Base-by-base conservation (phyloP, 495 filamentous ascomycete species). In the Penicillium manginii region DNA sequence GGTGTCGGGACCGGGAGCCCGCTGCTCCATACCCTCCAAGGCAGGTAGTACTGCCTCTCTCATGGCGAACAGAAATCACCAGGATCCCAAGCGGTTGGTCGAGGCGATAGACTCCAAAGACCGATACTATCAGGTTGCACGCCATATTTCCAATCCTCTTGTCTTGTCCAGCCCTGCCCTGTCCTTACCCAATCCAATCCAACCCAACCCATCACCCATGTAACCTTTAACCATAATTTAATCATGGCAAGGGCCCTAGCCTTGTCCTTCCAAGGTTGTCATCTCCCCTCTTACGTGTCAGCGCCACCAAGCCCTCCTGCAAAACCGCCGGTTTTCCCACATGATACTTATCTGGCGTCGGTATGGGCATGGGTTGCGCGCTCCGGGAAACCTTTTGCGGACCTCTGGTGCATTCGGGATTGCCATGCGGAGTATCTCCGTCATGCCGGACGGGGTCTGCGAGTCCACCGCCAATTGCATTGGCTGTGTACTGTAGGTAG, bases 271-370 rank as follows among this genome's bases (percentile, higher is more conserved):
- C n/a, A n/a, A n/a, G n/a, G n/a, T n/a, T 29, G 26, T 29, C 26
- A 29, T 29, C 26, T 29, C 26, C 42, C 10, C 53, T 53, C 50
- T 52, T 62, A 70, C 67, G 67, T 70, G 67, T 70, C 67, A 68
- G 60, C 67, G 67, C 67, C 67, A 70, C 67, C 53, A 63, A 54
- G 37, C 29, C 31, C 23, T 33, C 43, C 48, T 47, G 45, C 45
- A 50, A 35, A 51, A 54, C 51, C 50, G 29, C 35, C 49, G 47
- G 56, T 17, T 45, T 50, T 55, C 45, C 52, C 55, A 57, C 57
- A 52, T 66, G 60, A 69, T 65, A 51, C n/a, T 51, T 42, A 51
- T 47, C 23, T 45, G 53, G 56, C 59, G 51, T 50, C 43, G 47
- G 42, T 60, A 60, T 62, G 31, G 15, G 55, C 63, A 63, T 43